Evolutionary conservation across 306 rosid genomes (phyloP), one percentile per base, ranked within the genome.

Genomic region (Neltuma alba): DNA sequence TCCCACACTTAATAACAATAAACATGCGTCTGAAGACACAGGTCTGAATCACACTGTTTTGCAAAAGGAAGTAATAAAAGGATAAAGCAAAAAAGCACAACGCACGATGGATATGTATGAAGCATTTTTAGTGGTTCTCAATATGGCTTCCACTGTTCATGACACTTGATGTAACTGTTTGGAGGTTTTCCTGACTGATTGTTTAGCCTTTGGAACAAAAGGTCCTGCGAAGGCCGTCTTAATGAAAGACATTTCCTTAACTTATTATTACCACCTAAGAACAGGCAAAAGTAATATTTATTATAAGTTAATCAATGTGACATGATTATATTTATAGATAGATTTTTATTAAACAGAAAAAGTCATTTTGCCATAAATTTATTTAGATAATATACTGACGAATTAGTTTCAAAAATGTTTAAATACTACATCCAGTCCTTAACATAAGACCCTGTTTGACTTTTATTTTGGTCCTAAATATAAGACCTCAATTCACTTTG

Each of bases 121-220:
- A 57, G 75, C 79, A 84, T 63, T 80, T 79, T 76, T 52, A 33
- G 87, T 79, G 87, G 81, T n/a, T 34, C 71, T 34, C 76, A 52
- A 52, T 7, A 71, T 74, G 81, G 70, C 70, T 72, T 83, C 62
- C 27, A 40, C 27, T 58, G 77, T 79, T 7, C 48, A 57, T 58
- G 77, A 83, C 54, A 76, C 72, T 44, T 64, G n/a, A 69, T 33
- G 85, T 77, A 3, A 25, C 63, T 57, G 33, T 9, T 10, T 57
- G 16, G 33, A 57, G 63, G 16, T 23, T 57, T 57, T 57, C 3
- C 73, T 85, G 69, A 57, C 25, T 77, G 78, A 80, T 76, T 73
- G 69, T 47, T 75, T 62, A 50, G 84, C 71, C 55, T 44, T 31
- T 75, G 38, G 69, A 81, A 48, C 20, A 11, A 58, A 58, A 25